phyloP scores from a whole-genome alignment of 2,329 filamentous ascomycete genomes.

The Pseudofabraea citricarpa region DNA sequence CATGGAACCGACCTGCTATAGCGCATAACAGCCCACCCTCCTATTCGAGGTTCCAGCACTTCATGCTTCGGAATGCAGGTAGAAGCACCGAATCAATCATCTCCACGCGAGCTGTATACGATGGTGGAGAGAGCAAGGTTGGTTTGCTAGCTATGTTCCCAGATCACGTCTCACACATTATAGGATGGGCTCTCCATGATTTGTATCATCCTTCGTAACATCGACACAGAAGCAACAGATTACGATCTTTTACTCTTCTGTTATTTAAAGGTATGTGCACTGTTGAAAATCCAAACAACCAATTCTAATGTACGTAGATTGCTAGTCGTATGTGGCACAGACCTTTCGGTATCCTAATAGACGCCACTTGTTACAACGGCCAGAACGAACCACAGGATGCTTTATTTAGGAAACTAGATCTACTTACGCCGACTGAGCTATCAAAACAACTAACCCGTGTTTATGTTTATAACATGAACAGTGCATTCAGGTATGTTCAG shows the following conservation, averaged over 20 bases:
- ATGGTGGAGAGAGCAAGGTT: slow-evolving; percentile 66
- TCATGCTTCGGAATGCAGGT: slow-evolving; percentile 67
- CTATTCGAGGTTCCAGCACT: slow-evolving; percentile 67
- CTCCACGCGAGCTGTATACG: slow-evolving; percentile 62
- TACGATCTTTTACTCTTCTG: slow-evolving; percentile 63
- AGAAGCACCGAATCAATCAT: slow-evolving; percentile 60
- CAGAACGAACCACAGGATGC: slow-evolving; percentile 62
- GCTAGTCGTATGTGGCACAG: slow-evolving; percentile 66
- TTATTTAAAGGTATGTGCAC: slow-evolving; percentile 54
- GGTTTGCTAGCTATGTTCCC: slow-evolving; percentile 1
- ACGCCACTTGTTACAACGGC: slow-evolving; percentile 67
- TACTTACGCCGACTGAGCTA: slow-evolving; percentile 57
- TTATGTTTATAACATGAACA: slow-evolving; percentile 73
- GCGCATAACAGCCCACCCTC: slow-evolving; percentile 56
- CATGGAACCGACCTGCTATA: slow-evolving; percentile 65
- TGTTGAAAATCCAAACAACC: neutral
- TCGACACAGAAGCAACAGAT: slow-evolving; percentile 61
- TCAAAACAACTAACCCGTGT: slow-evolving; percentile 53
- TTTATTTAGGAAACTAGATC: slow-evolving; percentile 58
- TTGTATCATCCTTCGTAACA: slow-evolving; percentile 63
- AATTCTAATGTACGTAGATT: slow-evolving; percentile 39
- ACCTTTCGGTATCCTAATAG: slow-evolving; percentile 62
- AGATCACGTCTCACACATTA: slow-evolving; percentile 6
- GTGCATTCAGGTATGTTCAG: slow-evolving; percentile 59
- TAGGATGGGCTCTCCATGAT: slow-evolving; percentile 64